These are phyloP conservation scores for Fusarium sp. DNA, from an alignment of 2,329 filamentous ascomycete genomes.

Conservation along the genomic window DNA sequence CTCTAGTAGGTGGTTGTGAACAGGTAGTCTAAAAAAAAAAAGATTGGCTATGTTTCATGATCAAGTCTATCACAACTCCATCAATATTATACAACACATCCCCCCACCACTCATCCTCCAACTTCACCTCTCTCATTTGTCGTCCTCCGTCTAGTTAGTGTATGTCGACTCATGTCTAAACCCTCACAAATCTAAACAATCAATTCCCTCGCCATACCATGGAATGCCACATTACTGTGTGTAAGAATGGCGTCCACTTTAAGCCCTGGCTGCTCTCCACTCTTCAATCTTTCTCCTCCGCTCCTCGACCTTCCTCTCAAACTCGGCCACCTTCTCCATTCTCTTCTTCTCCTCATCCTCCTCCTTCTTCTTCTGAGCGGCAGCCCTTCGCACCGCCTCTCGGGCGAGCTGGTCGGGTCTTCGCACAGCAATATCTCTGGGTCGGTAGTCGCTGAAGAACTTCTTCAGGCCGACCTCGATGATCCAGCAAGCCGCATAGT, in stretches of 20 bases:
- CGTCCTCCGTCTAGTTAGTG: slow-evolving; percentile 24
- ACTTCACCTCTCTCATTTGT: neutral
- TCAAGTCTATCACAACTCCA: slow-evolving; percentile 30
- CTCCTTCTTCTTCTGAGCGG: slow-evolving; percentile 56
- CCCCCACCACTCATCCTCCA: neutral
- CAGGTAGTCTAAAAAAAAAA: slow-evolving; percentile 4
- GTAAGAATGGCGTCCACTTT: slow-evolving; percentile 15
- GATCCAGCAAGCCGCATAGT: slow-evolving; percentile 87
- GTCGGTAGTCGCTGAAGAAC: slow-evolving; percentile 89
- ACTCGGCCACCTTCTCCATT: slow-evolving; percentile 66
- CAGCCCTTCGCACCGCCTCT: slow-evolving; percentile 72
- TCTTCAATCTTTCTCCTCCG: slow-evolving; percentile 59
- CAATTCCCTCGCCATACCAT: neutral
- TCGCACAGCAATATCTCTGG: slow-evolving; percentile 91
- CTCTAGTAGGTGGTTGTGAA: neutral
- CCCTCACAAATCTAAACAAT: slow-evolving; percentile 18
- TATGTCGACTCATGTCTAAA: slow-evolving; percentile 20
- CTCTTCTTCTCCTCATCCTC: slow-evolving; percentile 65
- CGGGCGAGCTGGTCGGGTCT: slow-evolving; percentile 86
- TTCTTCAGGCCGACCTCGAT: slow-evolving; percentile 89
- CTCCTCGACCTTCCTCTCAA: slow-evolving; percentile 68
- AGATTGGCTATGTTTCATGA: slow-evolving; percentile 18
- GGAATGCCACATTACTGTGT: neutral
- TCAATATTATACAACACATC: slow-evolving; percentile 30
- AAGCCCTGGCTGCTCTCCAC: slow-evolving; percentile 53